Evolutionary conservation across 164 flowering plant species (phyloP), one percentile per base, ranked within the genome.

Genomic region (Liquidambar formosana): DNA sequence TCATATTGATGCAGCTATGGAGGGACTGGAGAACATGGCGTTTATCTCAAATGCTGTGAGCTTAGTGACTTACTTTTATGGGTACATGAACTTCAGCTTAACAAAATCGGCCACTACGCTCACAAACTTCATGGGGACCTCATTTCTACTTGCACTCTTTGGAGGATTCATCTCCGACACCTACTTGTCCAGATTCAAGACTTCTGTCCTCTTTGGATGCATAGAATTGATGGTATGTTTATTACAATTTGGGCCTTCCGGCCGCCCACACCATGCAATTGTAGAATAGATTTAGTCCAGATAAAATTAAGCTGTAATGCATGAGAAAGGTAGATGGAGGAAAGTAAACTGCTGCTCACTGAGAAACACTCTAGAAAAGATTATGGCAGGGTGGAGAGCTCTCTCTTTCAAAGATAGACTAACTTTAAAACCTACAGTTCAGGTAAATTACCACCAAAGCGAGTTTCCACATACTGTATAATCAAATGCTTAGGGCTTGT

Each of bases 21-120:
- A 81, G 46, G 91, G 82, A 25, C 82, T 90, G n/a, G 91, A 90
- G 67, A 90, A 80, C 76, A 88, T 90, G 96, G 88, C 93, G 15
- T 87, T 82, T 26, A 15, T 88, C 4, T 57, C 91, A 10, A 83
- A 69, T 58, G 85, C 83, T 0, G 80, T 81, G 47, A 88, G 91
- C 71, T 68, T 90, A 59, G 85, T 90, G 66, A 85, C 83, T 28
- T 90, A 87, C 76, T 88, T 90, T 67, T 78, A 71, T 52, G 89
- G 91, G 1, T 83, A 80, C 76, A 88, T 90, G 93, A 88, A 88
- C 78, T 90, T 85, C 70, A 79, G 86, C 76, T 61, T 88, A 21
- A 81, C 90, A 10, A 88, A 88, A 71, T 88, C 93, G 0, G 89
- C 90, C 57, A 87, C 80, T 13, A 80, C 88, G 0, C 85, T 88